A percentile compares a stretch with the other conserved stretches of the same genome.
Conservation (phyloP, 805 yeast species). For the Zygosaccharomyces pseudorouxii region DNA sequence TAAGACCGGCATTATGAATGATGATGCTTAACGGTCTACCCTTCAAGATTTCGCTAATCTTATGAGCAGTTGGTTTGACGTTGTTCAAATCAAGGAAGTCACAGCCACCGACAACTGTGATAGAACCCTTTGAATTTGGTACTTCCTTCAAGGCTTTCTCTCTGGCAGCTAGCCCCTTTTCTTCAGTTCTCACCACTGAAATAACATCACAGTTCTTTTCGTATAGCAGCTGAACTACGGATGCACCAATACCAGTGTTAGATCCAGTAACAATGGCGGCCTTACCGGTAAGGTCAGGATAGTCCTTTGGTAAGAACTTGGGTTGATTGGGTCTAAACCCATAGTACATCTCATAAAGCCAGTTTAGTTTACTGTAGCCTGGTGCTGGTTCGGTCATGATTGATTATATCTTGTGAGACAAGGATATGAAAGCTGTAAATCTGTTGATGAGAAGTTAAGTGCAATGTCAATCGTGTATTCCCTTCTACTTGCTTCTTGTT, state of each 20-base stretch:
- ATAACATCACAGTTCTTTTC: constrained; percentile 35
- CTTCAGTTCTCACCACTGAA: constrained; percentile 34
- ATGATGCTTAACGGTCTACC: constrained; percentile 29
- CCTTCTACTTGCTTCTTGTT: no score
- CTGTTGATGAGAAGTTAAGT: neutral
- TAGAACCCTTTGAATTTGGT: constrained; percentile 26
- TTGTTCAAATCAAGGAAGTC: constrained; percentile 40
- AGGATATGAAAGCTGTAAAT: neutral
- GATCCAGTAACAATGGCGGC: constrained; percentile 41
- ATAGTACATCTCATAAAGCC: constrained; percentile 18
- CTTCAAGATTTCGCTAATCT: constrained; percentile 15
- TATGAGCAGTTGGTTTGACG: constrained; percentile 31
- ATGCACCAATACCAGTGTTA: constrained; percentile 38
- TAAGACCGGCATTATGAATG: constrained; percentile 39
- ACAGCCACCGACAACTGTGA: constrained; percentile 25
- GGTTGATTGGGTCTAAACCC: constrained; percentile 31
- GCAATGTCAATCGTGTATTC: neutral
- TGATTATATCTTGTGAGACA: neutral
- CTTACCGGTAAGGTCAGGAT: constrained; percentile 38
- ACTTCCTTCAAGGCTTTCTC: constrained; percentile 21
- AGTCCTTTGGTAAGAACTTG: constrained; percentile 29
- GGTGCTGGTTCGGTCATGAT: constrained; percentile 29
- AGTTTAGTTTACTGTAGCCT: constrained; percentile 10
- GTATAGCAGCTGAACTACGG: constrained; percentile 26
- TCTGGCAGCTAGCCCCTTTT: constrained; percentile 35